Percentiles rank a stretch among this genome's conserved stretches.
Evolutionary conservation across 768 basidiomycete species (phyloP).

Genomic region (Phylloporus sp.): DNA sequence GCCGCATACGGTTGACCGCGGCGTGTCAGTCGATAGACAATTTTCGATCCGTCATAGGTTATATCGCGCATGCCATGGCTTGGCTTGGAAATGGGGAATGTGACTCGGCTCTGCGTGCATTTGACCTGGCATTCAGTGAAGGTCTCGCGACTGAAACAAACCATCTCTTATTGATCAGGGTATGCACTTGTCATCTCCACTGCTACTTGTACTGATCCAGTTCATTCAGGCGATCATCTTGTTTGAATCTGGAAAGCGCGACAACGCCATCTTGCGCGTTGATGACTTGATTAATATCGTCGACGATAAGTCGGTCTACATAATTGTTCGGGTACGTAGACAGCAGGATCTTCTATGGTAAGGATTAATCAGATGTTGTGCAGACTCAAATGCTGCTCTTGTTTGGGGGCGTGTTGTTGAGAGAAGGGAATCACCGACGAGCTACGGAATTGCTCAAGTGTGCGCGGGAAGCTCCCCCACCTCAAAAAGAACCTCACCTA

Average conservation of each 20-base stretch:
- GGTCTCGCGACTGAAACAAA: background rate
- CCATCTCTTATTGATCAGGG: constrained; percentile 10
- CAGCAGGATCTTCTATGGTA: background rate
- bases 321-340: background rate
- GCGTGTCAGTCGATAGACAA: too few species aligned
- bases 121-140: constrained; percentile 3
- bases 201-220: too few species aligned
- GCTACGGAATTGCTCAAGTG: too few species aligned
- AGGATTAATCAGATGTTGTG: background rate
- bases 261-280: background rate
- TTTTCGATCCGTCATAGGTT: too few species aligned
- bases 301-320: background rate
- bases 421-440: background rate
- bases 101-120: too few species aligned
- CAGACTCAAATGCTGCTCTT: background rate
- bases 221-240: background rate
- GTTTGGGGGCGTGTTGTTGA: background rate
- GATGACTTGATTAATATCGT: background rate
- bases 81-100: too few species aligned
- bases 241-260: background rate
- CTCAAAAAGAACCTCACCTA: background rate
- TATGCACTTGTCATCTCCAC: background rate
- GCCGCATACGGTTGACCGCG: too few species aligned
- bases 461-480: too few species aligned
- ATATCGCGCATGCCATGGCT: too few species aligned